Conservation (phyloP, 75 land plant genomes). For the Cupressus sempervirens region DNA sequence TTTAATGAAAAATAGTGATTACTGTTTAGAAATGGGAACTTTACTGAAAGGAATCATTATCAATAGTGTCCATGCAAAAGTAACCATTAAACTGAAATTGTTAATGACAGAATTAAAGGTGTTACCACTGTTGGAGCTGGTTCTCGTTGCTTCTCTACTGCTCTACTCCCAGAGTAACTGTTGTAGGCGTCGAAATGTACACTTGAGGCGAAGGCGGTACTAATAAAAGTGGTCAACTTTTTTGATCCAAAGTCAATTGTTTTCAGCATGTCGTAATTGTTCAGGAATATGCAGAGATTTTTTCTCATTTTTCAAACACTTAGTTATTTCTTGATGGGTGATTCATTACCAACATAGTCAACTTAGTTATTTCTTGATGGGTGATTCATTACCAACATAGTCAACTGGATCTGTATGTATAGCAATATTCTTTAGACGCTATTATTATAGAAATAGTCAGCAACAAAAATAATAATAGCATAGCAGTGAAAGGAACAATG, state of each 20-base stretch:
- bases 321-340: not conserved
- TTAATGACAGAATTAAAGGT: slow-evolving; percentile 8
- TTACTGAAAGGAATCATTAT: not conserved
- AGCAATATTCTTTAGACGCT: not conserved
- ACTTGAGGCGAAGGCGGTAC: not conserved
- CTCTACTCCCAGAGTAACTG: not conserved
- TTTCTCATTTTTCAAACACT: not conserved
- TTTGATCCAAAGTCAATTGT: not conserved
- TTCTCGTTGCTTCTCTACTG: slow-evolving; percentile 1
- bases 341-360: not conserved
- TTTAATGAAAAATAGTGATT: not conserved
- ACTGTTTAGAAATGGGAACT: not conserved
- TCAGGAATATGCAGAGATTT: not conserved
- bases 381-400: not conserved
- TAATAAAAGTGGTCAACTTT: not conserved
- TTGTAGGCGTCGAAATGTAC: not conserved
- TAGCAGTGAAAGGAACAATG: not conserved
- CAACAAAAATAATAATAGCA: not conserved
- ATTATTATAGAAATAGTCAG: not conserved
- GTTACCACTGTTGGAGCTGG: slow-evolving; percentile 3
- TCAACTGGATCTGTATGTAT: not conserved
- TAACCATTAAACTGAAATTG: not conserved
- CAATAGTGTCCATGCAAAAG: not conserved
- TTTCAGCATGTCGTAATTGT: not conserved
- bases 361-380: not conserved